Evolutionary conservation across 805 yeast species (phyloP).

Genomic region (Saccharomyces jurei): DNA sequence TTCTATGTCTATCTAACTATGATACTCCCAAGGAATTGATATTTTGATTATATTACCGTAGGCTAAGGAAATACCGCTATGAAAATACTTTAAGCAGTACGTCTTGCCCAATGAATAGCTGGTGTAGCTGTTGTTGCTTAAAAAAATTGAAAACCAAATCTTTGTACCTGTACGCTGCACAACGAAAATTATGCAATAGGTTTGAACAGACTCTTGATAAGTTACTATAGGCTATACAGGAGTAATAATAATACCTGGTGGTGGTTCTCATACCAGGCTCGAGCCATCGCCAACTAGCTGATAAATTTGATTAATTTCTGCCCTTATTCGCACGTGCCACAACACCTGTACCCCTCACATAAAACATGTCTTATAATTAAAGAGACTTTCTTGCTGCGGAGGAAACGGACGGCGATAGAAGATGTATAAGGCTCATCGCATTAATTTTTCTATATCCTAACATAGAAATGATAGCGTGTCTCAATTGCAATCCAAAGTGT

Average conservation of each 20-base stretch:
- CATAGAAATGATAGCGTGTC: neutral
- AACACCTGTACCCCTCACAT: neutral
- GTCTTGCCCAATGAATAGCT: neutral
- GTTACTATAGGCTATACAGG: neutral
- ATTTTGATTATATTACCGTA: neutral
- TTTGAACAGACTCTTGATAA: neutral
- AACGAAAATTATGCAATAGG: neutral
- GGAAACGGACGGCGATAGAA: neutral
- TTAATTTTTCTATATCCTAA: neutral
- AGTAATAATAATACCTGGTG: neutral
- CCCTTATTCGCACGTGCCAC: neutral
- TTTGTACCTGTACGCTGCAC: neutral
- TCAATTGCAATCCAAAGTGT: neutral
- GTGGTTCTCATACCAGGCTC: neutral
- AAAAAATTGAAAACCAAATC: neutral
- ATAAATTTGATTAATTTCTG: neutral
- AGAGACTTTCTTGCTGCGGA: neutral
- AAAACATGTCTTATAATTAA: neutral
- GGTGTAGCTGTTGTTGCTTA: neutral
- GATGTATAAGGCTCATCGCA: neutral
- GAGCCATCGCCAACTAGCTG: neutral
- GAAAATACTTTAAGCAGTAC: neutral
- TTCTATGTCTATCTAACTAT: conserved; percentile 5
- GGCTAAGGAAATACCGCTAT: neutral
- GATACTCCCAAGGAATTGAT: neutral